These are phyloP conservation scores for Blastomyces gilchristii DNA, from an alignment of 2,329 filamentous ascomycete species.

Conservation along the genomic window DNA sequence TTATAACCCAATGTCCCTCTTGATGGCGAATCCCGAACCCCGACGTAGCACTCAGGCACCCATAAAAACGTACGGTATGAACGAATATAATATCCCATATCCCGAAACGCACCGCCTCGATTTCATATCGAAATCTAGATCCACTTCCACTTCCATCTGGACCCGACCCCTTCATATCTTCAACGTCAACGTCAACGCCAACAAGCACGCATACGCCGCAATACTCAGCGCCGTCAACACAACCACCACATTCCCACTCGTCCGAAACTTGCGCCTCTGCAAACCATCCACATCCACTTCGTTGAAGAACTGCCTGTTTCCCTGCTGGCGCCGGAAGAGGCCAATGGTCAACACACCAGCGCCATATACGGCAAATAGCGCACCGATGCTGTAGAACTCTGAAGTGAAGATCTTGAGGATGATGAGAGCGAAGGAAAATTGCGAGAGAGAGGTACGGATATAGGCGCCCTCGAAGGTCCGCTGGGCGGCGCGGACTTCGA, in stretches of 20 bases:
- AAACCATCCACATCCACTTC: conserved; percentile 49
- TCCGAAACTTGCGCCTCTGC: conserved; percentile 52
- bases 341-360: conserved; percentile 73
- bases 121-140: too few relatives aligned
- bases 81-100: not conserved
- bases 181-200: conserved; percentile 47
- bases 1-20: not conserved
- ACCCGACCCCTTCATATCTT: conserved; percentile 9
- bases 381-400: conserved; percentile 96
- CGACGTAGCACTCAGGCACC: not conserved
- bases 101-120: not conserved
- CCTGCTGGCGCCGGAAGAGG: conserved; percentile 76
- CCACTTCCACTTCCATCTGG: not conserved
- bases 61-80: not conserved
- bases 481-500: conserved; percentile 89
- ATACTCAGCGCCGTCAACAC: conserved; percentile 53
- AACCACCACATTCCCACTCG: conserved; percentile 56
- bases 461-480: conserved; percentile 96
- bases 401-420: conserved; percentile 93
- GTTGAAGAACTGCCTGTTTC: conserved; percentile 83
- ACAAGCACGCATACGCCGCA: conserved; percentile 50
- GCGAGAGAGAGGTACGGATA: conserved; percentile 82
- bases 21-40: not conserved
- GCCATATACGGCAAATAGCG: conserved; percentile 86
- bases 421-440: conserved; percentile 90